A percentile compares a stretch with the other conserved stretches of the same genome.
phyloP scores from a whole-genome alignment of 2,329 filamentous ascomycete genomes.

The Arthrobotrys sphaeroides region DNA sequence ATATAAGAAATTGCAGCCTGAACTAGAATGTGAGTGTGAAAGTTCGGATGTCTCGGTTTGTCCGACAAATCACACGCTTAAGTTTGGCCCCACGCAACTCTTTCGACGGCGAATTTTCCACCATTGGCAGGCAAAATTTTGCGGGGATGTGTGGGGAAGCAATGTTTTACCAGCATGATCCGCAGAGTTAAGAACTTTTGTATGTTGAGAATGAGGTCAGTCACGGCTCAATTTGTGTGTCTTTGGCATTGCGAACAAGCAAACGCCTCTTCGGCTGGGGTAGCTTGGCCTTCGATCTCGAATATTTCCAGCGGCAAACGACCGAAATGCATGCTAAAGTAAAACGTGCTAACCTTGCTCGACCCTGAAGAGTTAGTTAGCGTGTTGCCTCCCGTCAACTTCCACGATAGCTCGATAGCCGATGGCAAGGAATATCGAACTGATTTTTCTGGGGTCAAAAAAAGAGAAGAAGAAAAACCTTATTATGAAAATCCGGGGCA shows the following conservation, averaged over 20 bases:
- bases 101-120: slow-evolving; percentile 45
- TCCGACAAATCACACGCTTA: slow-evolving; percentile 37
- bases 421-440: slow-evolving; percentile 13
- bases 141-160: slow-evolving; percentile 37
- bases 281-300: slow-evolving; percentile 9
- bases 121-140: slow-evolving; percentile 25
- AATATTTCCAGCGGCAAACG: slow-evolving; percentile 36
- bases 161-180: slow-evolving; percentile 10
- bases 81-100: slow-evolving; percentile 11
- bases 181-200: neutral
- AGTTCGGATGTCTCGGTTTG: slow-evolving; percentile 33
- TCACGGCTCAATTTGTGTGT: slow-evolving; percentile 2
- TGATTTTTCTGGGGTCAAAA: slow-evolving; percentile 26
- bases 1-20: neutral
- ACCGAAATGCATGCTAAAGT: slow-evolving; percentile 29
- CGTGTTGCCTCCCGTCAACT: slow-evolving; percentile 44
- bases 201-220: slow-evolving; percentile 27
- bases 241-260: slow-evolving; percentile 3
- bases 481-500: slow-evolving; percentile 32
- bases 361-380: neutral
- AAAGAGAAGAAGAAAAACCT: slow-evolving; percentile 29
- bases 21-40: slow-evolving; percentile 22
- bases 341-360: neutral
- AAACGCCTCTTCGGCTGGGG: neutral
- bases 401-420: slow-evolving; percentile 37